These are phyloP conservation scores for Byssochlamys sp. DNA, from an alignment of 2,329 filamentous ascomycete species.

Conservation along the genomic window DNA sequence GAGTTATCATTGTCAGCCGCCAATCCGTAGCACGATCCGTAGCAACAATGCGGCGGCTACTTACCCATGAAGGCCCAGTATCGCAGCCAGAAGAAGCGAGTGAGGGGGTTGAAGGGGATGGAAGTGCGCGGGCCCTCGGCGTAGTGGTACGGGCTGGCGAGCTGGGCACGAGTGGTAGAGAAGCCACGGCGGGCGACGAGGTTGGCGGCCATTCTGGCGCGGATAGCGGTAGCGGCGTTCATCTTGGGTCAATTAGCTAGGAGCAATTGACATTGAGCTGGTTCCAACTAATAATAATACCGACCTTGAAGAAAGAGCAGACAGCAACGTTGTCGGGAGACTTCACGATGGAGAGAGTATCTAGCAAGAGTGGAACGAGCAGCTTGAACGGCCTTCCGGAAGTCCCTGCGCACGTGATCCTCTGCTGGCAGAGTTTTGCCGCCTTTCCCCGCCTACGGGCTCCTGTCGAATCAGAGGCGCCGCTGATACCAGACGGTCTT, in stretches of 20 bases:
- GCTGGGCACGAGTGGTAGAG: conserved; percentile 75
- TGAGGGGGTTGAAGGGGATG: conserved; percentile 93
- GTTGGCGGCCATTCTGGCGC: conserved; percentile 54
- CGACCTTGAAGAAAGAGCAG: conserved; percentile 20
- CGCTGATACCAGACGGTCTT: conserved; percentile 13
- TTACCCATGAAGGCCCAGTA: conserved; percentile 74
- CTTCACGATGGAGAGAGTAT: conserved; percentile 1
- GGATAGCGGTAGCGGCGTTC: conserved; percentile 59
- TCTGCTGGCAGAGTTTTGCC: not conserved
- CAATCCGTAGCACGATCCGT: not conserved
- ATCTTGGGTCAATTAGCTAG: conserved; percentile 52
- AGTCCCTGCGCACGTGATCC: conserved; percentile 5
- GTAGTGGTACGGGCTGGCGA: conserved; percentile 94
- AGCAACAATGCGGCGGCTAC: conserved; percentile 16
- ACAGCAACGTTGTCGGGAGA: not conserved
- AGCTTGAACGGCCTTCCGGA: conserved; percentile 4
- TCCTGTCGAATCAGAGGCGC: conserved; percentile 8
- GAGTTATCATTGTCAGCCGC: conserved; percentile 28
- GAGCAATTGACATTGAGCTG: conserved; percentile 20
- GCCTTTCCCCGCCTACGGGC: not conserved
- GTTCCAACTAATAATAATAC: conserved; percentile 3
- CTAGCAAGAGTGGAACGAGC: not conserved
- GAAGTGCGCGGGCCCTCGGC: conserved; percentile 90
- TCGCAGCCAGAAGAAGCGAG: conserved; percentile 68
- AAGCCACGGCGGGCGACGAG: conserved; percentile 83